Evolutionary conservation across 805 yeast genomes (phyloP), one percentile per base, ranked within the genome.

Genomic region (Ogataea pilisensis): DNA sequence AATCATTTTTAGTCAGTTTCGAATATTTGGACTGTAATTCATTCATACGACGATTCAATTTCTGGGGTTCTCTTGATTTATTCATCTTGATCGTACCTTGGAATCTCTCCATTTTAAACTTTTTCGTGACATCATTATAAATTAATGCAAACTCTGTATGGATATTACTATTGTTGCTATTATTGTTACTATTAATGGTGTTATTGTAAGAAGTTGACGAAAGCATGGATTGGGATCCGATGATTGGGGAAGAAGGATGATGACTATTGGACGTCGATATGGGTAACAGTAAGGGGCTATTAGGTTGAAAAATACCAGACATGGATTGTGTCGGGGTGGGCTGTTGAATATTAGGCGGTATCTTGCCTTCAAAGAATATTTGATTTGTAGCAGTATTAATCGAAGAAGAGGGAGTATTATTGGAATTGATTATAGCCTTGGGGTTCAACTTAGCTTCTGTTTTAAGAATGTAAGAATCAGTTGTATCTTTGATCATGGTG

Each of bases 11-110:
- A 13, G 8, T 16, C 14, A 24, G 3, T 26, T 30, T 31, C 4
- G 33, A 16, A 28, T 39, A 35, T 13, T 35, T 25, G 3, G 24
- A n/a, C 21, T 39, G 37, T 24, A 40, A 28, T 14, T 42, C 41
- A 1, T 31, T 22, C 25, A 55, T 21, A 31, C 47, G 47, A 7
- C 24, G 13, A 34, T 46, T 42, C 5, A 58, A 31, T 31, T 48
- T 46, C 5, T 49, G 46, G 3, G 61, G 60, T 27, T 59, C 60
- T 30, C 68, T 45, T 3, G 66, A 58, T 46, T 61, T 62, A 38
- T 43, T 53, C 60, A 63, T 52, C 31, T 56, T 51, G 22, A 63
- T 46, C 11, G 50, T 43, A 2, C 62, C 61, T 29, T 46, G 46
- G 42, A 57, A 53, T 27, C 38, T 42, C 28, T 61, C 61, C 41